These are phyloP conservation scores for Sutorius australiensis DNA, from an alignment of 768 basidiomycete genomes.

Conservation along the genomic window DNA sequence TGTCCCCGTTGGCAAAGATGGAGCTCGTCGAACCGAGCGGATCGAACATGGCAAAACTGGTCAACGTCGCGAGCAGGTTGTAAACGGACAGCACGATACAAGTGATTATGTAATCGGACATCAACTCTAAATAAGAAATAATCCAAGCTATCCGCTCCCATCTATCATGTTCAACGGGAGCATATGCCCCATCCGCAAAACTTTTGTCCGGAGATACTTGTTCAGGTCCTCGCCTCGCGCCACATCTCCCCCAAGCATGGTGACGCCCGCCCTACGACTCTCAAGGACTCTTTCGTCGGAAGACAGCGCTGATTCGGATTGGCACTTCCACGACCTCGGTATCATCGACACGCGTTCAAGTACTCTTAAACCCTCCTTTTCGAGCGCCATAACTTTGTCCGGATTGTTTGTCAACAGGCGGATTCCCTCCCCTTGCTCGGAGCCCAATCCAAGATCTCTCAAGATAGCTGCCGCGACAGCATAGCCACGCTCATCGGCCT, in stretches of 20 bases:
- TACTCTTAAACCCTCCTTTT: slow-evolving; percentile 75
- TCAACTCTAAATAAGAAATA: neutral
- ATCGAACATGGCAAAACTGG: slow-evolving; percentile 54
- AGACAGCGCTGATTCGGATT: slow-evolving; percentile 12
- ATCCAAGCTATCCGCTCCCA: neutral
- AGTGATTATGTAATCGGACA: slow-evolving; percentile 16
- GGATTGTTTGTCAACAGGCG: slow-evolving; percentile 95
- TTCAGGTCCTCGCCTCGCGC: slow-evolving; percentile 85
- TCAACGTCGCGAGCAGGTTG: neutral
- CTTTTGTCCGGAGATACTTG: slow-evolving; percentile 92
- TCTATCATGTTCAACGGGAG: slow-evolving; percentile 46
- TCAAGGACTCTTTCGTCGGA: slow-evolving; percentile 10
- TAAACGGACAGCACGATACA: neutral
- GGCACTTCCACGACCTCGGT: slow-evolving; percentile 73
- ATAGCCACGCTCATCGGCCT: slow-evolving; percentile 91
- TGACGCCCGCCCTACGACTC: slow-evolving; percentile 56
- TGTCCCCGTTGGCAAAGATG: slow-evolving; percentile 49
- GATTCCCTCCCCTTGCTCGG: slow-evolving; percentile 53
- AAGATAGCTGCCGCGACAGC: slow-evolving; percentile 89
- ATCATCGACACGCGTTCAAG: slow-evolving; percentile 91
- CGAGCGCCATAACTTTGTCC: slow-evolving; percentile 87
- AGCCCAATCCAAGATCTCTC: slow-evolving; percentile 76
- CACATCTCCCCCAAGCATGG: slow-evolving; percentile 74
- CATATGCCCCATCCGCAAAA: slow-evolving; percentile 97
- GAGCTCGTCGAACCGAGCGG: slow-evolving; percentile 59